Conservation (phyloP, 2,329 filamentous ascomycete genomes). For the Chaetomium globosum region DNA sequence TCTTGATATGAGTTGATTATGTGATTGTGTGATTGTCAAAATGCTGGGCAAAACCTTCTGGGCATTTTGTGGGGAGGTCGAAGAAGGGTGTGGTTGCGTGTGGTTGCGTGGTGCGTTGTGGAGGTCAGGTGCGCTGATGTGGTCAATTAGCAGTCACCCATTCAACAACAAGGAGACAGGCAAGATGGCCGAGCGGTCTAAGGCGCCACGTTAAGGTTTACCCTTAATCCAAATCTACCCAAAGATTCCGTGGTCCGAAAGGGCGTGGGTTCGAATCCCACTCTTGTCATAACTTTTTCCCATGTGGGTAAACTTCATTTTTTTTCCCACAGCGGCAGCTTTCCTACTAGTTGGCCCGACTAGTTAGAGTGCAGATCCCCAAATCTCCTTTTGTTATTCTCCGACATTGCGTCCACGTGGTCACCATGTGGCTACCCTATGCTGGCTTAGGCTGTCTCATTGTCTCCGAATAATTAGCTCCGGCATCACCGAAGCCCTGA, state of each 20-base stretch:
- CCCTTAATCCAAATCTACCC: slow-evolving; percentile 29
- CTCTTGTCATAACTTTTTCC: slow-evolving; percentile 31
- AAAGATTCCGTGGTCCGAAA: slow-evolving; percentile 32
- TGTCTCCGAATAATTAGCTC: no score
- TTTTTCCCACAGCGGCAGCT: no score
- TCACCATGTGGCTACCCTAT: no score
- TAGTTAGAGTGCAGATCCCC: no score
- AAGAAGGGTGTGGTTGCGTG: background rate
- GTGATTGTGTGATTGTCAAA: background rate
- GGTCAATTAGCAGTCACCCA: background rate
- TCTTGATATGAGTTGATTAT: background rate
- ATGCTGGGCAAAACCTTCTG: background rate
- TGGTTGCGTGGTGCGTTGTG: background rate
- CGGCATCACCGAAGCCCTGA: no score
- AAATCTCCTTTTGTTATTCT: no score
- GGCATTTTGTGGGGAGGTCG: background rate
- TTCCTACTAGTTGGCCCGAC: no score
- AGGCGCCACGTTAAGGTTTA: slow-evolving; percentile 34
- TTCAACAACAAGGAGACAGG: slow-evolving; percentile 17
- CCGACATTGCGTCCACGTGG: no score
- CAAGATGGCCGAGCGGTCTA: slow-evolving; percentile 35
- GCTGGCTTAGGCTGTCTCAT: no score
- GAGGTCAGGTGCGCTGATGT: background rate
- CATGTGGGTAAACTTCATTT: background rate
- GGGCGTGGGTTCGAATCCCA: slow-evolving; percentile 35